Evolutionary conservation across 768 basidiomycete species (phyloP).

Genomic region (Daedaleopsis nitida): DNA sequence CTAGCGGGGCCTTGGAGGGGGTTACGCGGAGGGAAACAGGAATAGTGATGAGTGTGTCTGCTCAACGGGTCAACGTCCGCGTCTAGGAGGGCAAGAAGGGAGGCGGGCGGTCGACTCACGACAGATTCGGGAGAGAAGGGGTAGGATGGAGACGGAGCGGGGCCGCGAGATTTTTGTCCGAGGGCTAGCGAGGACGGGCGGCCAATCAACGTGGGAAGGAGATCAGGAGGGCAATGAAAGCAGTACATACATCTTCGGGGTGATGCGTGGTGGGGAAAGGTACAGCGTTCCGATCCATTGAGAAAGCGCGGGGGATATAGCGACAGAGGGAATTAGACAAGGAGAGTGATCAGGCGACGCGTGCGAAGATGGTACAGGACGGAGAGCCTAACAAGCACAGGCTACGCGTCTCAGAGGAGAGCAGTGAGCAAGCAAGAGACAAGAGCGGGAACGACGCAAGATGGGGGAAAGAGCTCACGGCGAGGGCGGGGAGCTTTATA

Average conservation of each 20-base stretch:
- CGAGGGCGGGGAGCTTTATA: background rate
- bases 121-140: slow-evolving; percentile 71
- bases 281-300: slow-evolving; percentile 17
- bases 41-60: slow-evolving; percentile 53
- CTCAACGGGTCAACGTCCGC: slow-evolving; percentile 3
- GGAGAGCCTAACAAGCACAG: slow-evolving; percentile 18
- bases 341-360: slow-evolving; percentile 1
- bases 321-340: slow-evolving; percentile 2
- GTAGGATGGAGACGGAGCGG: slow-evolving; percentile 36
- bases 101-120: slow-evolving; percentile 39
- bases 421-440: slow-evolving; percentile 9
- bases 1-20: slow-evolving; percentile 32
- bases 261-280: slow-evolving; percentile 25
- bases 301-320: background rate
- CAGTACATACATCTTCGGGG: slow-evolving; percentile 18
- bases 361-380: slow-evolving; percentile 14
- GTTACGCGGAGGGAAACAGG: slow-evolving; percentile 40
- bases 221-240: slow-evolving; percentile 10
- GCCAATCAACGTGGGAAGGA: slow-evolving; percentile 11
- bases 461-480: background rate
- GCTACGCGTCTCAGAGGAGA: background rate
- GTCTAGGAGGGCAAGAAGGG: background rate
- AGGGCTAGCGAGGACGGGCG: slow-evolving; percentile 9
- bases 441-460: slow-evolving; percentile 2
- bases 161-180: slow-evolving; percentile 16